Evolutionary conservation across 2,329 filamentous ascomycete species (phyloP).

Genomic region (Ophiostoma angusticollis): DNA sequence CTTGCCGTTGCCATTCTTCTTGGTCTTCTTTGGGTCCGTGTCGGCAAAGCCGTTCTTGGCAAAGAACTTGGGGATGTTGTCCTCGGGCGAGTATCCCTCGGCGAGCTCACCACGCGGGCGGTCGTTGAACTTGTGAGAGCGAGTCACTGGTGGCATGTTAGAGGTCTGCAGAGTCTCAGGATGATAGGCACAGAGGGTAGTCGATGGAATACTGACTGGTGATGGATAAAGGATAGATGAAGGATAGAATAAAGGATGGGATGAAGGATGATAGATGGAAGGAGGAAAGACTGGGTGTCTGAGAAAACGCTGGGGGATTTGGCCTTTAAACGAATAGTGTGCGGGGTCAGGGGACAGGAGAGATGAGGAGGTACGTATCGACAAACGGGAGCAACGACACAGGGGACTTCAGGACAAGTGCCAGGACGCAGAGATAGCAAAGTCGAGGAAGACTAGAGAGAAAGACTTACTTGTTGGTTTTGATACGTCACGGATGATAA

Average conservation of each 20-base stretch:
- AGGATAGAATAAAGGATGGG: background rate
- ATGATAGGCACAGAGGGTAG: constrained; percentile 6
- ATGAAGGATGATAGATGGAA: too few relatives aligned
- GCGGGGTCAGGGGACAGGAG: constrained; percentile 1
- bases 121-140: constrained; percentile 91
- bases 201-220: constrained; percentile 4
- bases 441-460: background rate
- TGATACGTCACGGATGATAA: background rate
- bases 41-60: constrained; percentile 74
- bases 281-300: background rate
- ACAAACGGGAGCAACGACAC: background rate
- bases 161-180: background rate
- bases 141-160: constrained; percentile 59
- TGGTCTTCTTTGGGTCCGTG: constrained; percentile 79
- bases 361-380: background rate
- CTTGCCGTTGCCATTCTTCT: constrained; percentile 90
- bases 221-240: background rate
- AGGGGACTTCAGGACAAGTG: too few relatives aligned
- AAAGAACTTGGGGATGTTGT: constrained; percentile 83
- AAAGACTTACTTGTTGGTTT: too few relatives aligned
- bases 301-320: background rate
- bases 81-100: constrained; percentile 50
- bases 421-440: background rate
- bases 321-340: constrained; percentile 3
- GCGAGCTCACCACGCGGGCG: constrained; percentile 74